Conservation (phyloP, 2,329 filamentous ascomycete genomes). For the Podosphaera leucotricha region DNA sequence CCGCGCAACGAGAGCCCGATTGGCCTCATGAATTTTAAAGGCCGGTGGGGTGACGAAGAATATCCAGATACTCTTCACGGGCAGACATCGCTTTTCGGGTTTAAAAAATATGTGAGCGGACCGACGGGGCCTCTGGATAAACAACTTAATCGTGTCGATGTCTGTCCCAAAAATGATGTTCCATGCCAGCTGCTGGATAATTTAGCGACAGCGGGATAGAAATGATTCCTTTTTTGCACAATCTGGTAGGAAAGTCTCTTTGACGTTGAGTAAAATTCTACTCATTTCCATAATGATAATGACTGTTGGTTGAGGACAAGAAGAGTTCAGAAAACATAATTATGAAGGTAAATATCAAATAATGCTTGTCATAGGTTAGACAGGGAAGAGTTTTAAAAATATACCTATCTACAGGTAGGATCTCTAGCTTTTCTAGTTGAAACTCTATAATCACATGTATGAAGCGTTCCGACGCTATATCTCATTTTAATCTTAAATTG, state of each 20-base stretch:
- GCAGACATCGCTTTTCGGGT: slow-evolving; percentile 20
- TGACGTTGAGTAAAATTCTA: too few species aligned
- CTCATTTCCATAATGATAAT: too few species aligned
- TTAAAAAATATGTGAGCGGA: slow-evolving; percentile 28
- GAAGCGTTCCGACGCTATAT: too few species aligned
- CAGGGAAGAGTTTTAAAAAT: too few species aligned
- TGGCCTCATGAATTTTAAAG: slow-evolving; percentile 30
- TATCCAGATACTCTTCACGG: slow-evolving; percentile 25
- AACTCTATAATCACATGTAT: too few species aligned
- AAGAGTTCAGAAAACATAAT: too few species aligned
- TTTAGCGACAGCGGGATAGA: slow-evolving; percentile 8
- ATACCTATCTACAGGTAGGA: too few species aligned
- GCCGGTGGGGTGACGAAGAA: slow-evolving; percentile 37
- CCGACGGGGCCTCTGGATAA: slow-evolving; percentile 39
- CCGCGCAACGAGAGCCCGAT: slow-evolving; percentile 20
- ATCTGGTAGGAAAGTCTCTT: not conserved
- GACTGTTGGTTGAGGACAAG: too few species aligned
- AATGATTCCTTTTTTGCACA: not conserved
- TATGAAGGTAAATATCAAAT: too few species aligned
- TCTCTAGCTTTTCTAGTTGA: too few species aligned
- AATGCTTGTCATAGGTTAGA: too few species aligned
- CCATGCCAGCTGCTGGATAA: slow-evolving; percentile 12
- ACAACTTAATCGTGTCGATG: slow-evolving; percentile 26
- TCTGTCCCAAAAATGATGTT: slow-evolving; percentile 26
- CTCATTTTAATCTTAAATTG: too few species aligned